phyloP scores from a whole-genome alignment of 2,329 filamentous ascomycete species.

The Emergomyces orientalis region DNA sequence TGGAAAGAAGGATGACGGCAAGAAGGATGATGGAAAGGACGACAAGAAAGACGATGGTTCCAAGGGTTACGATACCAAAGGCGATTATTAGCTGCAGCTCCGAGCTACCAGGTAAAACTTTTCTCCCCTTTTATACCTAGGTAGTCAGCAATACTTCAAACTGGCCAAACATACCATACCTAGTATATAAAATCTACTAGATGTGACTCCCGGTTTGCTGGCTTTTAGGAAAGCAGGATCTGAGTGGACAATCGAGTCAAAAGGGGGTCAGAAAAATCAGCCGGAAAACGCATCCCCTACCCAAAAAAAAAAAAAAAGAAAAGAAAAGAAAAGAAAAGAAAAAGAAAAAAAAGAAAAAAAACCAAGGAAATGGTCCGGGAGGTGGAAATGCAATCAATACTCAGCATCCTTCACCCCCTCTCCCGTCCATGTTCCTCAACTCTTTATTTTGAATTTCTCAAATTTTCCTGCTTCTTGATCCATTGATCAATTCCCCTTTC shows the following conservation, averaged over 20 bases:
- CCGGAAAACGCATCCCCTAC: neutral
- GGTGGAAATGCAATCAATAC: neutral
- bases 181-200: neutral
- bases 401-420: neutral
- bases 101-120: neutral
- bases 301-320: neutral
- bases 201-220: neutral
- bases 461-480: slow-evolving; percentile 6
- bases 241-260: neutral
- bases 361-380: no score
- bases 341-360: no score
- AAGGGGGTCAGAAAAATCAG: neutral
- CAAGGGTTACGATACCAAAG: slow-evolving; percentile 5
- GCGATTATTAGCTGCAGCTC: neutral
- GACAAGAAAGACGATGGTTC: neutral
- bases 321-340: neutral
- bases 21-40: neutral
- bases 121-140: neutral
- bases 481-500: slow-evolving; percentile 5
- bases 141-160: neutral
- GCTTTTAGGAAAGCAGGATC: neutral
- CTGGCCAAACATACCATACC: neutral
- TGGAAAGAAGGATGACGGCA: neutral
- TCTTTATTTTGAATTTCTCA: neutral
- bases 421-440: neutral